Base-by-base conservation (phyloP, 2,329 filamentous ascomycete genomes). In the Dissoconium aciculare region DNA sequence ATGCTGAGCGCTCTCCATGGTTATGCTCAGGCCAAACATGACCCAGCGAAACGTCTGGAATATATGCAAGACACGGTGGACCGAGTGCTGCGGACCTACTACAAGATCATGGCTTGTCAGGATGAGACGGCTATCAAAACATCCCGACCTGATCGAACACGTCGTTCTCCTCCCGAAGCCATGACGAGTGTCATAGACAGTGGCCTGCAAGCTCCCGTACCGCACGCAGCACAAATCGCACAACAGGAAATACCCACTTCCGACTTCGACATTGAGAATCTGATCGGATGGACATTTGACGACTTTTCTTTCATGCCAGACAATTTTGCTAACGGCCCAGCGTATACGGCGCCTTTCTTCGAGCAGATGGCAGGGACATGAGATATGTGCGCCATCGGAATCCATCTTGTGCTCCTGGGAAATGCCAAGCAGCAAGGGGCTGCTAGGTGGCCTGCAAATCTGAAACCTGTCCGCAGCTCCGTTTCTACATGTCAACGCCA, bases 31-130 rank as follows among this genome's bases (percentile, higher is more conserved):
- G 28, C 41, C 3, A 44, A 40, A 27, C 39, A 43, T 21, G 43
- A 46, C 25, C 46, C 46, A 2, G 11, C 14, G 3, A 39, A 43
- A 25, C 34, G 42, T 15, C 12, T 36, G 2, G 29, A 39, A 1
- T 50, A 45, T 35, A 50, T 50, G 47, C 45, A 49, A 27, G 47
- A 52, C 28, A 45, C 49, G 2, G 45, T 52, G 5, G 49, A 51
- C 8, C 41, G 41, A 13, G 40, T 50, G 26, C 42, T 42, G 2
- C 28, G 39, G n/a, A 42, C 41, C 2, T 50, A 45, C 17, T 46
- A 51, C 31, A 50, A 49, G 30, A 50, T 50, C 23, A 47, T 50
- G 46, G 46, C 47, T 10, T 48, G 44, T 30, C 48, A 51, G 21
- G 44, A 46, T 27, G 41, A 46, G 17, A 35, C 26, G 11, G 32